Evolutionary conservation across 1,284 basidiomycete genomes (phyloP).

Genomic region (Schizophyllum commune): DNA sequence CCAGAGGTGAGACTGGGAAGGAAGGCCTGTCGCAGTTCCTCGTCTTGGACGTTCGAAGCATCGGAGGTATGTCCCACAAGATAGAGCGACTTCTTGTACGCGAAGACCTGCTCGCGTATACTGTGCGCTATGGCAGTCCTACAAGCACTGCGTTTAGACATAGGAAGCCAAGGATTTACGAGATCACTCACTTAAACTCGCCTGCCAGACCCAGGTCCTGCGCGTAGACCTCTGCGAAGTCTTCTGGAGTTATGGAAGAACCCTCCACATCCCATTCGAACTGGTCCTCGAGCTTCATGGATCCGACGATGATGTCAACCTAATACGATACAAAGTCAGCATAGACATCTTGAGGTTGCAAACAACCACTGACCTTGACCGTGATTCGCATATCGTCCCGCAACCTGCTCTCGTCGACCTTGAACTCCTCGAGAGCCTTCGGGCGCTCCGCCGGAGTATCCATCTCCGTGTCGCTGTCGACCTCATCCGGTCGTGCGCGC

Average conservation of each 20-base stretch:
- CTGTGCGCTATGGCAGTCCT: constrained; percentile 94
- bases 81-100: constrained; percentile 89
- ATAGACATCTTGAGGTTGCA: background rate
- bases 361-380: constrained; percentile 58
- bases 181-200: constrained; percentile 75
- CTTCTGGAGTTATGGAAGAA: constrained; percentile 76
- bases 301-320: constrained; percentile 94
- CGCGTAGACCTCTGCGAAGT: constrained; percentile 85
- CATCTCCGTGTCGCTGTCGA: constrained; percentile 25
- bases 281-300: constrained; percentile 91
- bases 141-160: constrained; percentile 8
- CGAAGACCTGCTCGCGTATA: constrained; percentile 92
- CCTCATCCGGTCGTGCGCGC: constrained; percentile 16
- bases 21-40: constrained; percentile 88
- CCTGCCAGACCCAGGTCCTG: constrained; percentile 86
- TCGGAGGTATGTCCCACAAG: constrained; percentile 85
- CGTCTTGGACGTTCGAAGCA: constrained; percentile 76
- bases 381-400: constrained; percentile 85
- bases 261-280: constrained; percentile 98
- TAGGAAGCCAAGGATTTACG: background rate
- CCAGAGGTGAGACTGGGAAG: constrained; percentile 70
- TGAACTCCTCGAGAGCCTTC: constrained; percentile 42
- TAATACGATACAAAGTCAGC: constrained; percentile 22
- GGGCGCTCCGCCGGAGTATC: constrained; percentile 24
- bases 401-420: constrained; percentile 49